Evolutionary conservation across 768 basidiomycete species (phyloP), one percentile per base, ranked within the genome.

Genomic region (Mycena pura): DNA sequence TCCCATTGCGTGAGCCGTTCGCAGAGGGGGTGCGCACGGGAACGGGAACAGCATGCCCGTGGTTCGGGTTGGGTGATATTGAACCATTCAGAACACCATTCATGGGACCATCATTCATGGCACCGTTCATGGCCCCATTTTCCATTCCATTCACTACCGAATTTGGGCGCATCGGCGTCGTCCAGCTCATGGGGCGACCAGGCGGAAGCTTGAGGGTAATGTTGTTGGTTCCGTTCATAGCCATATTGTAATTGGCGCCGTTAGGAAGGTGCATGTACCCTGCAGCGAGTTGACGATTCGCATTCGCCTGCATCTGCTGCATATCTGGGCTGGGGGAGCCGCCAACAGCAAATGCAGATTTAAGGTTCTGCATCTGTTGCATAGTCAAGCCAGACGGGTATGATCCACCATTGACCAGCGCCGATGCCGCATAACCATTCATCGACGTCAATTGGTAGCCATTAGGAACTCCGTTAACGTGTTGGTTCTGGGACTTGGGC

Each of bases 291-390:
- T 68, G 64, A 7, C 75, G 73, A 57, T 70, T 72, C 48, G 73
- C 67, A 51, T 72, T 50, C 39, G 72, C 66, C 48, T 70, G 63
- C 41, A 79, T 80, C 39, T 72, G 65, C 52, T 76, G 75, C 34
- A 79, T 65, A 41, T 82, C 83, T 59, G 76, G 78, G 17, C 71
- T 73, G 52, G 73, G 68, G 62, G 78, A 69, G 53, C 70, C 78
- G 4, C 31, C 45, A 19, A 38, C 45, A 6, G 81, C 82, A 58
- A 87, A 83, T 4, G 82, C 84, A 9, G 82, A 74, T 73, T 88
- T 88, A 39, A 89, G 67, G 54, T 77, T 81, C 70, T 87, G 86
- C 71, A 89, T 76, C 66, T 89, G 87, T 60, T 89, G 88, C 19
- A 76, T 59, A 31, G 78, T 84, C 44, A 89, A 70, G 73, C 44